Base-by-base conservation (phyloP, 257 asterid genomes). In the Fraxinus anomala region DNA sequence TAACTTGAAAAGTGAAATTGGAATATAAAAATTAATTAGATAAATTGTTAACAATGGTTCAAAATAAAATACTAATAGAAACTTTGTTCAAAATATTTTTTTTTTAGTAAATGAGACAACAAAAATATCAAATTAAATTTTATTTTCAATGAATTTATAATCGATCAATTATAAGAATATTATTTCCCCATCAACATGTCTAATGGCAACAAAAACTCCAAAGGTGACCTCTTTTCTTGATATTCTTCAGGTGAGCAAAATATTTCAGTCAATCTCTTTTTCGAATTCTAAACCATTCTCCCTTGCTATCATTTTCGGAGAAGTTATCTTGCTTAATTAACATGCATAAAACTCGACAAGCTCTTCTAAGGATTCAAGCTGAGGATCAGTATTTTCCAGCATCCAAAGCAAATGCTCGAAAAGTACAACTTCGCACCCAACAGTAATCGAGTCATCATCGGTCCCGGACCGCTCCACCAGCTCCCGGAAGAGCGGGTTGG, bases 371-470 rank as follows among this genome's bases (percentile, higher is more conserved):
- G 98, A 90, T 30, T 94, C 97, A 23, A 93, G 92, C 80, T 88
- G 97, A 72, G 96, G 97, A 86, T 94, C 98, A 75, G 94, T 91
- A 72, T 91, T 91, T 80, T 85, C 90, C 31, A 91, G 93, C 94
- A 91, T 91, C 96, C 96, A 91, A 0, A 94, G 89, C 19, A 94
- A 89, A 85, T 94, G 98, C 63, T 94, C 98, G 79, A 94, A 94
- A 75, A 94, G 88, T 12, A 94, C 98, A 3, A 94, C 98, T 83
- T 94, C 98, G 31, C 98, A 94, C 0, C 92, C 91, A 33, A 92
- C 90, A 73, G 84, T 81, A 80, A 89, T 76, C 59, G 86, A 80
- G 1, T 86, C 89, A 0, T 80, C 81, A 13, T 75, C 83, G 75
- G 36, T 80, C 13, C 30, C 77, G 75, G 88, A 80, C 68, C 87